phyloP scores from a whole-genome alignment of 352 stramenopile species.

The Phytophthora pistaciae region DNA sequence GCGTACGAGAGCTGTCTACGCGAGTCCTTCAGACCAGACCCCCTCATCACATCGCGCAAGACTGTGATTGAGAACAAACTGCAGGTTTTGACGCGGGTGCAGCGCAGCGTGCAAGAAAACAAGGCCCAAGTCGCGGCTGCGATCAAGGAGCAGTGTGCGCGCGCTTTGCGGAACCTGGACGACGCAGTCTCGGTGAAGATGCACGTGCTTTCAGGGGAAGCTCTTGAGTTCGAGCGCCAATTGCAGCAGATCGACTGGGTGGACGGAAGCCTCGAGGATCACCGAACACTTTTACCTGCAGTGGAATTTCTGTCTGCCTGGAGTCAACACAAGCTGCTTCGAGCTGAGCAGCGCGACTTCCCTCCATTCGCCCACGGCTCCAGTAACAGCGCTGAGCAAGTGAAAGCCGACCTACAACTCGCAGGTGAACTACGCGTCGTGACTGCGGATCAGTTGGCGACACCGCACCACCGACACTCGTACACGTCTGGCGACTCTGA shows the following conservation, averaged over 20 bases:
- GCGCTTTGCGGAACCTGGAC: slow-evolving; percentile 54
- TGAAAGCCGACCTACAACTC: slow-evolving; percentile 72
- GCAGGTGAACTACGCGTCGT: slow-evolving; percentile 66
- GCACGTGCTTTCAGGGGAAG: slow-evolving; percentile 61
- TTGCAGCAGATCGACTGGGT: slow-evolving; percentile 80
- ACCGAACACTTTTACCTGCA: slow-evolving; percentile 47
- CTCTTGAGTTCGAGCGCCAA: slow-evolving; percentile 69
- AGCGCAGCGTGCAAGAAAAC: slow-evolving; percentile 52
- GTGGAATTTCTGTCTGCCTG: slow-evolving; percentile 76
- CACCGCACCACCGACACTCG: slow-evolving; percentile 9
- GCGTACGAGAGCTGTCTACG: slow-evolving; percentile 74
- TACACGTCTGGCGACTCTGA: slow-evolving; percentile 17
- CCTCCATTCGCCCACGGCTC: slow-evolving; percentile 40
- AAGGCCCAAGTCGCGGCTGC: slow-evolving; percentile 51
- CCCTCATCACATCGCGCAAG: slow-evolving; percentile 73
- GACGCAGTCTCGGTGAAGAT: slow-evolving; percentile 57
- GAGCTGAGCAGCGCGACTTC: slow-evolving; percentile 74
- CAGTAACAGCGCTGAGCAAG: slow-evolving; percentile 49
- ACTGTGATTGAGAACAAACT: slow-evolving; percentile 70
- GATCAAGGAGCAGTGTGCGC: slow-evolving; percentile 63
- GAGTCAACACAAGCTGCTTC: slow-evolving; percentile 75
- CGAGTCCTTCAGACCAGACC: slow-evolving; percentile 71
- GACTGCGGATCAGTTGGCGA: slow-evolving; percentile 37
- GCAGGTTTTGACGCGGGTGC: slow-evolving; percentile 42
- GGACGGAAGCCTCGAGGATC: slow-evolving; percentile 64